phyloP scores from a whole-genome alignment of 345 rosid species.

The Sonneratia alba region DNA sequence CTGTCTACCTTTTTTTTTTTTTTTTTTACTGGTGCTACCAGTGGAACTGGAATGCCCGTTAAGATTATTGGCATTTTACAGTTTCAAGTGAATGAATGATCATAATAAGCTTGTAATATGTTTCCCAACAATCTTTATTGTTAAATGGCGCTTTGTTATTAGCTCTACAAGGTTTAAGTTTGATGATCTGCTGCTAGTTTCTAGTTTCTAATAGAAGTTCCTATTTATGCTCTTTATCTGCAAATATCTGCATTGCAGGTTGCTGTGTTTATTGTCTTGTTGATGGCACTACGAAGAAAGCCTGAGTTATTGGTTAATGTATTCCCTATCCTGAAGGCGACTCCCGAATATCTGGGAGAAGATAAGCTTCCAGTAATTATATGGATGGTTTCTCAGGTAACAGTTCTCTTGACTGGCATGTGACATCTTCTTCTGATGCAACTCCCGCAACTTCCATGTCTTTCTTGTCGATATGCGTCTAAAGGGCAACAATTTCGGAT shows the following conservation, averaged over 20 bases:
- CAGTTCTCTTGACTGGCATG: neutral
- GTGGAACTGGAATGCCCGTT: neutral
- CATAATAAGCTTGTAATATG: neutral
- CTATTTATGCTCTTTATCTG: neutral
- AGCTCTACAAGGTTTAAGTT: neutral
- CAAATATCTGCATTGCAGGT: slow-evolving; percentile 31
- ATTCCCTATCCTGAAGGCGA: slow-evolving; percentile 35
- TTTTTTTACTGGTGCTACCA: neutral
- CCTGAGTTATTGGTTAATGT: slow-evolving; percentile 53
- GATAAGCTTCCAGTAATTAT: slow-evolving; percentile 50
- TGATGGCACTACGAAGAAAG: slow-evolving; percentile 50
- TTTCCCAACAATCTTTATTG: neutral
- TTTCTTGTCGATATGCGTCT: neutral
- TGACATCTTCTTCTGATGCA: neutral
- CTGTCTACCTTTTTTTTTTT: neutral
- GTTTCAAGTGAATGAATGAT: neutral
- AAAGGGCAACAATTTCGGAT: neutral
- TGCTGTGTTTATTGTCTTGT: slow-evolving; percentile 58
- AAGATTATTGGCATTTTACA: neutral
- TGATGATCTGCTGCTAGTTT: neutral
- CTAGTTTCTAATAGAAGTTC: neutral
- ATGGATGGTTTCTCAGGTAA: slow-evolving; percentile 59
- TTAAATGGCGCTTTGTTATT: neutral
- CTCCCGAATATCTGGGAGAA: slow-evolving; percentile 51
- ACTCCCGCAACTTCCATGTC: neutral